Base-by-base conservation (phyloP, 23 red algal species). In the Gracilariopsis chorda region DNA sequence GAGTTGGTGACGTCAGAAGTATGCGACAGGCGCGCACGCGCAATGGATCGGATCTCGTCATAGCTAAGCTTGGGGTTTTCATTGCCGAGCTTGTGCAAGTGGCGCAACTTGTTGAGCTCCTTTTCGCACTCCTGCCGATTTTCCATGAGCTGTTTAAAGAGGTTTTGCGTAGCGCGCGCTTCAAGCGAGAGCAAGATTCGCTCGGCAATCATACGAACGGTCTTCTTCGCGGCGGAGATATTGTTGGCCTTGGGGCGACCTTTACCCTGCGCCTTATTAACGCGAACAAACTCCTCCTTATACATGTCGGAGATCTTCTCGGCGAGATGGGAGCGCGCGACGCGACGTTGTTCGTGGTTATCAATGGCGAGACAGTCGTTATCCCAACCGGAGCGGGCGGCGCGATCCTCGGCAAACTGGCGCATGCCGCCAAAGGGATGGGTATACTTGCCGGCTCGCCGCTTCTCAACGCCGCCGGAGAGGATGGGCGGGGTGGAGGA, bases 141-240 rank as follows among this genome's bases (percentile, higher is more conserved):
- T 5, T 79, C 87, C 55, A 81, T 60, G 42, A 79, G 46, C 41
- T 77, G 56, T 56, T 91, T 91, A 73, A 79, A 81, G 7, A 91
- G 41, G 29, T 57, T 33, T 8, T 77, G 70, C 41, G 72, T 77
- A 14, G 87, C 87, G 32, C 75, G 51, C 75, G 87, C 87, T 44
- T 91, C 87, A 34, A 91, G 45, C 55, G 75, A 79, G 19, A 91
- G 59, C 74, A 91, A 35, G 39, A 91, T 81, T 47, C 87, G 87
- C 59, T 91, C 87, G 7, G 87, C 87, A 48, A 91, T 91, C 87
- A 91, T 91, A 46, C 75, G 72, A 16, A 91, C 87, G 4, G 87
- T 91, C 75, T 91, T 91, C 56, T 91, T 91, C 11, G 87, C 87
- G 41, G 87, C 87, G n/a, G 87, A 91, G 34, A 91, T 91, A 44